phyloP scores from a whole-genome alignment of 2,329 filamentous ascomycete genomes.

The Fusarium chuoi region DNA sequence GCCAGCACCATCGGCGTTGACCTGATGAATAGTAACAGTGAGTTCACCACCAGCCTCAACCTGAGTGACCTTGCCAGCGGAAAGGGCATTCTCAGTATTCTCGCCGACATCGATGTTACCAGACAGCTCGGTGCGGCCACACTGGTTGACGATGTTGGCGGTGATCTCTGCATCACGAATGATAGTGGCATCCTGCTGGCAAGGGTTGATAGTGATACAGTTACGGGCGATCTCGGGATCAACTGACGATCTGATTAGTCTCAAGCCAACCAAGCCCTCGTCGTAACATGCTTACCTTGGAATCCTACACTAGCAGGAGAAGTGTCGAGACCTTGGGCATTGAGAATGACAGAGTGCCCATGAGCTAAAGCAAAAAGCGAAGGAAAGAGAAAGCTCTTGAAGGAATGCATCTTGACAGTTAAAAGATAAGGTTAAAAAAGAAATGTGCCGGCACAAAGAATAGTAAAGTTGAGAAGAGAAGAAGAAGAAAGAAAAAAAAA shows the following conservation, averaged over 20 bases:
- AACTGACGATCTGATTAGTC: conserved; percentile 48
- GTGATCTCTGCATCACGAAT: conserved; percentile 67
- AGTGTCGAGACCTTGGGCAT: conserved; percentile 57
- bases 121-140: conserved; percentile 68
- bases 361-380: conserved; percentile 30
- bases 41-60: conserved; percentile 59
- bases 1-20: conserved; percentile 73
- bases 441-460: conserved; percentile 38
- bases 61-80: conserved; percentile 58
- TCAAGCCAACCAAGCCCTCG: rapidly evolving
- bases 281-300: conserved; percentile 49
- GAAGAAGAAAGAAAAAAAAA: not conserved
- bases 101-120: conserved; percentile 72
- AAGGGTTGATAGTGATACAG: conserved; percentile 71
- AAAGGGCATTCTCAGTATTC: conserved; percentile 63
- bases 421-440: not conserved
- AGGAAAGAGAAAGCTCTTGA: conserved; percentile 25
- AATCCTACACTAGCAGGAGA: conserved; percentile 62
- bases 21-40: conserved; percentile 72
- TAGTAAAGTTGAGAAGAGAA: conserved; percentile 1
- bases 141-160: conserved; percentile 65
- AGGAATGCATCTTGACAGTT: conserved; percentile 33
- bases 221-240: conserved; percentile 67
- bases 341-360: conserved; percentile 59
- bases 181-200: conserved; percentile 72